These are phyloP conservation scores for Aspergillus sp. DNA, from an alignment of 2,329 filamentous ascomycete genomes.

Conservation along the genomic window DNA sequence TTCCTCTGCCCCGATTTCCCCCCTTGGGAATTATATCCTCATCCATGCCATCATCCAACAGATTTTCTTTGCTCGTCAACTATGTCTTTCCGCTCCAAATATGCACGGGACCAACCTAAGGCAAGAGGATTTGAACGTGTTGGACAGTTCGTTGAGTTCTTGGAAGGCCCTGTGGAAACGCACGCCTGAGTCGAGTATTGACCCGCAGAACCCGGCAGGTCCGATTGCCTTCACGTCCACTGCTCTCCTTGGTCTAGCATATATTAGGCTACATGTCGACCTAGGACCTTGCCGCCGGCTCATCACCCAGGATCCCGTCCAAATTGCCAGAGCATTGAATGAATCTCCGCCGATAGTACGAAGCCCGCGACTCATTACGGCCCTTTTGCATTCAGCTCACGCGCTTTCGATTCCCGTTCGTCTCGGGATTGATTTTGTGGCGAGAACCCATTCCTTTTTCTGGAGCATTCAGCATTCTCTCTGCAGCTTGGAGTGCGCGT, in stretches of 20 bases:
- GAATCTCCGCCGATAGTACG: conserved; percentile 36
- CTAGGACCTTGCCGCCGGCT: conserved; percentile 39
- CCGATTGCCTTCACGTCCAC: conserved; percentile 46
- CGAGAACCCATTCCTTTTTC: conserved; percentile 44
- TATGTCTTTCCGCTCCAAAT: conserved; percentile 36
- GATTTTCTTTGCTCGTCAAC: conserved; percentile 43
- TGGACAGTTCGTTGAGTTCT: conserved; percentile 40
- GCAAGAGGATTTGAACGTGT: conserved; percentile 34
- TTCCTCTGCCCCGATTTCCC: conserved; percentile 34
- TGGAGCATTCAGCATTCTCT: conserved; percentile 49
- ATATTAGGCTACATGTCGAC: conserved; percentile 40
- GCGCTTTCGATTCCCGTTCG: conserved; percentile 46
- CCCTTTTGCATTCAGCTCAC: conserved; percentile 45
- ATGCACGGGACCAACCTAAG: conserved; percentile 35
- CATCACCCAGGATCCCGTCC: conserved; percentile 37
- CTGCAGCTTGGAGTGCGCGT: conserved; percentile 46
- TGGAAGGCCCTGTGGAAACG: conserved; percentile 48
- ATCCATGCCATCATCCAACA: conserved; percentile 48
- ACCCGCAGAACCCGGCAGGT: conserved; percentile 44
- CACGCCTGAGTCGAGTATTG: conserved; percentile 44
- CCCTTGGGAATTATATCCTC: conserved; percentile 46
- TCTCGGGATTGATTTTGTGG: conserved; percentile 45
- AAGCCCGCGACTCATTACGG: conserved; percentile 40
- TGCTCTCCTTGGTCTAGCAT: conserved; percentile 38
- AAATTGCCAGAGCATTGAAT: conserved; percentile 38